Conservation (phyloP, 2,329 filamentous ascomycete species). For the Orbilia quercus region DNA sequence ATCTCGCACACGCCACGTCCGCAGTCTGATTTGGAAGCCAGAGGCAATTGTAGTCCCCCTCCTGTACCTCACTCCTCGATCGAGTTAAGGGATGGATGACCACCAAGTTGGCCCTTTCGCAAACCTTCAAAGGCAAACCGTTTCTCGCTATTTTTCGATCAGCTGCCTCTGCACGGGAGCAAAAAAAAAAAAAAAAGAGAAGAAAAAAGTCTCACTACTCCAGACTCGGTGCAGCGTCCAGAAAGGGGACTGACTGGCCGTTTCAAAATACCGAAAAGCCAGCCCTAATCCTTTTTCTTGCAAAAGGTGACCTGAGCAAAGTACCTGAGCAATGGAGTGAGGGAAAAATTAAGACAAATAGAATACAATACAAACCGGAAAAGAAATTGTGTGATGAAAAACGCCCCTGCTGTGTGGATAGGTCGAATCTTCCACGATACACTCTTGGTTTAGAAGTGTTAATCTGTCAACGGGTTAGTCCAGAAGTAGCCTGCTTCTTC, state of each 20-base stretch:
- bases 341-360: neutral
- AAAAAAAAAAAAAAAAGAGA: no score
- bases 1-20: neutral
- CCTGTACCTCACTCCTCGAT: no score
- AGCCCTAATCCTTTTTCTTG: neutral
- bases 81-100: no score
- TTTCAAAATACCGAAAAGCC: no score
- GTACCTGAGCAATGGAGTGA: no score
- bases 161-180: no score
- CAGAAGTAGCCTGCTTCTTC: neutral
- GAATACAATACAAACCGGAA: neutral
- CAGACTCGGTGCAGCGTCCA: no score
- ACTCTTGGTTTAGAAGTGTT: slow-evolving; percentile 31
- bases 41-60: neutral
- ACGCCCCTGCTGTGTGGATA: neutral
- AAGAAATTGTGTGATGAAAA: slow-evolving; percentile 1
- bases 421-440: slow-evolving; percentile 26
- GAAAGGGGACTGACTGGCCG: no score
- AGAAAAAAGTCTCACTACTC: no score
- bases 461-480: slow-evolving; percentile 30
- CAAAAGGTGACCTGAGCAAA: neutral
- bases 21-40: neutral
- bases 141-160: neutral
- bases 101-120: neutral
- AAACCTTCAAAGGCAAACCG: slow-evolving; percentile 1